A percentile compares a stretch with the other conserved stretches of the same genome.
phyloP scores from a whole-genome alignment of 1,139 yeast species.

The Yamadazyma blattariae region DNA sequence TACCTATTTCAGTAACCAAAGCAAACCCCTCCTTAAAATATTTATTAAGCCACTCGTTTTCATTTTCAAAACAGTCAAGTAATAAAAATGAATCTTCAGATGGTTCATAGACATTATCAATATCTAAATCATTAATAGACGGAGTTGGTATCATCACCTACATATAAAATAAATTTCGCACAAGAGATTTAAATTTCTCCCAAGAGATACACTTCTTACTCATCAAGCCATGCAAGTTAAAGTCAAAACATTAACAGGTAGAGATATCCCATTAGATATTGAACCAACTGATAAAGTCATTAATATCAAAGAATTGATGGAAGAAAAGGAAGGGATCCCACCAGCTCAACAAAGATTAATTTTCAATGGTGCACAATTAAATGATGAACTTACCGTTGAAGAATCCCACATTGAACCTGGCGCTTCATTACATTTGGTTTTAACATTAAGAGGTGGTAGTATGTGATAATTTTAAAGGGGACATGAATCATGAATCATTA shows the following conservation, averaged over 20 bases:
- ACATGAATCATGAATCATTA: no score
- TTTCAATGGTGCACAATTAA: conserved; percentile 89
- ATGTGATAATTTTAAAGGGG: background rate
- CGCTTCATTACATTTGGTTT: conserved; percentile 80
- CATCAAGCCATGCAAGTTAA: conserved; percentile 68
- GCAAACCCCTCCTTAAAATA: conserved; percentile 38
- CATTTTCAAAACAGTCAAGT: conserved; percentile 73
- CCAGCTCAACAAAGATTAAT: conserved; percentile 93
- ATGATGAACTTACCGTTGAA: conserved; percentile 68
- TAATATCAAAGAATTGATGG: conserved; percentile 87
- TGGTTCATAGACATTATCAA: conserved; percentile 74
- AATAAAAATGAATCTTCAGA: conserved; percentile 87
- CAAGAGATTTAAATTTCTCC: no score
- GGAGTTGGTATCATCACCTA: conserved; percentile 48
- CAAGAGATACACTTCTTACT: no score
- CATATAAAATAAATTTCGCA: conserved; percentile 1
- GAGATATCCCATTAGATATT: conserved; percentile 80
- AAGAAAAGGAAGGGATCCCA: conserved; percentile 96
- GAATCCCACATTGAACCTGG: conserved; percentile 72
- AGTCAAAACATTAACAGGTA: conserved; percentile 76
- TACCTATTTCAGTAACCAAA: conserved; percentile 79
- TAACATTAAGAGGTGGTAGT: conserved; percentile 84
- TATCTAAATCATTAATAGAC: conserved; percentile 27
- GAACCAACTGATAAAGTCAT: conserved; percentile 75
- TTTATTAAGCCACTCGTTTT: conserved; percentile 29